Evolutionary conservation across 805 yeast species (phyloP).

Genomic region (Clavispora fructus): DNA sequence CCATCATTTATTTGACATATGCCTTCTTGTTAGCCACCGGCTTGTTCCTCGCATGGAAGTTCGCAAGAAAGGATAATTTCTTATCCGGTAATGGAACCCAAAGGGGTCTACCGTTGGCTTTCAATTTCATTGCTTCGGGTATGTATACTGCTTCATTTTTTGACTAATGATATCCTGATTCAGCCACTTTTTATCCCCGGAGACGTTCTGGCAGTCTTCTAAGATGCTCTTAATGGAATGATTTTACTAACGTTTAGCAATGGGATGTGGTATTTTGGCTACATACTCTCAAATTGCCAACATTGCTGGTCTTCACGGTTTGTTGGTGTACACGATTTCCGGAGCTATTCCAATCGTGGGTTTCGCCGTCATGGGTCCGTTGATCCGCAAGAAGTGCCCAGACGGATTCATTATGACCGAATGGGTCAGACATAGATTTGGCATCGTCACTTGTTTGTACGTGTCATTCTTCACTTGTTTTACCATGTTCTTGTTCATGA

Average conservation of each 20-base stretch:
- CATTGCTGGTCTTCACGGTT: slow-evolving; percentile 79
- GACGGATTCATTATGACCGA: slow-evolving; percentile 89
- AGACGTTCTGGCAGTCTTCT: too few relatives aligned
- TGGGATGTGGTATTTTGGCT: slow-evolving; percentile 85
- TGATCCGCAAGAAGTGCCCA: slow-evolving; percentile 73
- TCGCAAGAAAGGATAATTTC: slow-evolving; percentile 49
- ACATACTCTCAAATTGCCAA: slow-evolving; percentile 87
- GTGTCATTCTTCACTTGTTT: slow-evolving; percentile 76
- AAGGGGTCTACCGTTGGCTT: slow-evolving; percentile 71
- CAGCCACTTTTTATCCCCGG: too few relatives aligned
- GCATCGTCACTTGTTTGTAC: slow-evolving; percentile 65
- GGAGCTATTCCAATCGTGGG: slow-evolving; percentile 82
- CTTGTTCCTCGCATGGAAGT: slow-evolving; percentile 49
- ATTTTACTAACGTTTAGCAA: slow-evolving; percentile 39
- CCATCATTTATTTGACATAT: slow-evolving; percentile 38
- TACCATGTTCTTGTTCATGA: slow-evolving; percentile 82
- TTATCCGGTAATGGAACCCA: slow-evolving; percentile 78
- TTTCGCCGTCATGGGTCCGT: slow-evolving; percentile 81
- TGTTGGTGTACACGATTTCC: slow-evolving; percentile 70
- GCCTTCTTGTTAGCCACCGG: slow-evolving; percentile 37
- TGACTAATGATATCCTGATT: too few relatives aligned
- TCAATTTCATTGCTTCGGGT: slow-evolving; percentile 90
- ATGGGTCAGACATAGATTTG: slow-evolving; percentile 87
- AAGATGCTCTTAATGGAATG: too few relatives aligned
- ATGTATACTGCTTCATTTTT: slow-evolving; percentile 28